A percentile compares a stretch with the other conserved stretches of the same genome.
Conservation (phyloP, 2,329 filamentous ascomycete genomes). For the Botrytis squamosa region DNA sequence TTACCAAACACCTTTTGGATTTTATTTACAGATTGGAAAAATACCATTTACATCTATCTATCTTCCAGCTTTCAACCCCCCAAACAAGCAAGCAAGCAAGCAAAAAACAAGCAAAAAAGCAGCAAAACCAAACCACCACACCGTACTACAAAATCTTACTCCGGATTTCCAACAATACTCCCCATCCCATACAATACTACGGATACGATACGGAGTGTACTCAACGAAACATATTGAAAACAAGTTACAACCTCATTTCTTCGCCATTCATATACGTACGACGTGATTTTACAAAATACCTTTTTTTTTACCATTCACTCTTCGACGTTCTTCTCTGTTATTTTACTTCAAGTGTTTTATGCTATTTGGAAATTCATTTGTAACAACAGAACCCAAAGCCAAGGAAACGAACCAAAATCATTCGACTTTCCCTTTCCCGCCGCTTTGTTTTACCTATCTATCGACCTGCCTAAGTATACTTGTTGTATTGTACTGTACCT, state of each 20-base stretch:
- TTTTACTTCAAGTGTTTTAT: not conserved
- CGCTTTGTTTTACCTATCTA: not conserved
- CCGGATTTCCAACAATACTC: not conserved
- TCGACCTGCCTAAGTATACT: not conserved
- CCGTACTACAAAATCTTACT: not conserved
- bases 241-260: not conserved
- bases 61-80: not conserved
- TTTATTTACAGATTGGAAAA: not conserved
- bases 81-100: not conserved
- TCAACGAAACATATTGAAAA: conserved; percentile 16
- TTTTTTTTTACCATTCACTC: not conserved
- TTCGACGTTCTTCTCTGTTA: not conserved
- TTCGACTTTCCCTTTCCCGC: conserved; percentile 31
- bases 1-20: not conserved
- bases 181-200: not conserved
- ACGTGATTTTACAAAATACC: not conserved
- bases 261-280: not conserved
- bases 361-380: not conserved
- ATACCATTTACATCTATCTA: not conserved
- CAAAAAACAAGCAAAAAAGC: not conserved
- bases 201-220: not conserved
- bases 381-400: not conserved
- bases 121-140: not conserved
- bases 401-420: conserved; percentile 27
- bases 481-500: not conserved